Conservation (phyloP, 2,329 filamentous ascomycete species). For the Didymella segeticola region DNA sequence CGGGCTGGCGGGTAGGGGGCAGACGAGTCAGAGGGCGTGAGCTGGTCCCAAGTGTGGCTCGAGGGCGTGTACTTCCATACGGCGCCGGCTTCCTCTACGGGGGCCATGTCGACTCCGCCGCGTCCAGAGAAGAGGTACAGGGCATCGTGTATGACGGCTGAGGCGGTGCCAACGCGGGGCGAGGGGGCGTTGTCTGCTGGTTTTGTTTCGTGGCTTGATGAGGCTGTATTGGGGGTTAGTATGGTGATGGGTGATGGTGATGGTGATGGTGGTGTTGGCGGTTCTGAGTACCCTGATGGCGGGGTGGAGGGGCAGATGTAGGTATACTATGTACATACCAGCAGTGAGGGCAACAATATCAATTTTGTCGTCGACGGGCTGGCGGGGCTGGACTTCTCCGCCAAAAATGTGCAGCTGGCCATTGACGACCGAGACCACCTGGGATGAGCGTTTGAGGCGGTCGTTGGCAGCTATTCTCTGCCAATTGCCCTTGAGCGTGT, state of each 20-base stretch:
- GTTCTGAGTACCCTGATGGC: conserved; percentile 28
- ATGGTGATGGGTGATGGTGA: too few species aligned
- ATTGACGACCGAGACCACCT: conserved; percentile 68
- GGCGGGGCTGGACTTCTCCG: conserved; percentile 70
- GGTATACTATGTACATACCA: too few species aligned
- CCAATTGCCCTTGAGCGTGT: conserved; percentile 46
- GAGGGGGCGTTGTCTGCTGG: conserved; percentile 59
- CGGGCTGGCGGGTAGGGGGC: conserved; percentile 66
- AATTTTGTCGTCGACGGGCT: conserved; percentile 76
- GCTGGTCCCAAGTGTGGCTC: conserved; percentile 67
- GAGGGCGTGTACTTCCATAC: conserved; percentile 79
- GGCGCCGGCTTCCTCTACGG: conserved; percentile 75
- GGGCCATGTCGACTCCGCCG: conserved; percentile 70
- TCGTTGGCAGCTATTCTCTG: conserved; percentile 43
- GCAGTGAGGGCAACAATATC: conserved; percentile 65
- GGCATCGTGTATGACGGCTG: conserved; percentile 69
- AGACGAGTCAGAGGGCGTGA: conserved; percentile 62
- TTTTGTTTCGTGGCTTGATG: conserved; percentile 42
- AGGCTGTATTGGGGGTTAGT: conserved; percentile 53
- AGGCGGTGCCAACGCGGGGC: conserved; percentile 76
- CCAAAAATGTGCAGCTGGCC: conserved; percentile 75
- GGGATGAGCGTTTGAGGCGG: conserved; percentile 73
- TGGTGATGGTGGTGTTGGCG: not conserved
- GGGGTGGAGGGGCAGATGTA: conserved; percentile 4
- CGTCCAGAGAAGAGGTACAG: conserved; percentile 86